Evolutionary conservation across 176 grass and related monocot genomes (phyloP).

Genomic region (Aechmea fasciata): DNA sequence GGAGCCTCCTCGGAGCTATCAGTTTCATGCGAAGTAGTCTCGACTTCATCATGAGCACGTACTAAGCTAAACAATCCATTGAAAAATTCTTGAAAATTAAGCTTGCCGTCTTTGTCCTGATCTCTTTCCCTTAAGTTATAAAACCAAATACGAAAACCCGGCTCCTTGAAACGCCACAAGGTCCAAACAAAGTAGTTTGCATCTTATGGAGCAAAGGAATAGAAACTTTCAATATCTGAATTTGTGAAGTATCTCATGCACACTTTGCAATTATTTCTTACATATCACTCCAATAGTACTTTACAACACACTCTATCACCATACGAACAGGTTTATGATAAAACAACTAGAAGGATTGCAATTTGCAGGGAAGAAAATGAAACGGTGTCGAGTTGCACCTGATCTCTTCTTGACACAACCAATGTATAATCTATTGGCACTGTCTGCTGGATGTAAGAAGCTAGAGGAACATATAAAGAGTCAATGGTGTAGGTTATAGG

Average conservation of each 20-base stretch:
- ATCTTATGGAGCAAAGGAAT: constrained; percentile 5
- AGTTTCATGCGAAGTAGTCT: constrained; percentile 33
- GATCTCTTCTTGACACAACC: constrained; percentile 92
- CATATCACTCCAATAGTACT: too few species aligned
- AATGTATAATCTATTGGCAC: constrained; percentile 62
- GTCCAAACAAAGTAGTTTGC: background rate
- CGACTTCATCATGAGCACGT: constrained; percentile 57
- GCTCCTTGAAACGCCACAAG: background rate
- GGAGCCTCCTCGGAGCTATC: constrained; percentile 48
- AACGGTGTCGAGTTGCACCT: constrained; percentile 31
- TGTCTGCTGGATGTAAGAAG: constrained; percentile 89
- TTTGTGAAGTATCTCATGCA: too few species aligned
- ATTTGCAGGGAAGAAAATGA: background rate
- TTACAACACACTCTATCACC: too few species aligned
- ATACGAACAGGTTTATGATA: too few species aligned
- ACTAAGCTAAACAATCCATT: constrained; percentile 81
- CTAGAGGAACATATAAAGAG: constrained; percentile 31
- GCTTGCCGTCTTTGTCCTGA: constrained; percentile 71
- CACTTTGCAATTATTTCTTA: too few species aligned
- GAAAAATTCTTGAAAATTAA: constrained; percentile 84
- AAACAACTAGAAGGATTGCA: too few species aligned
- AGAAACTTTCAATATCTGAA: too few species aligned
- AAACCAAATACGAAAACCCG: constrained; percentile 7
- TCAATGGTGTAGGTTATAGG: too few species aligned
- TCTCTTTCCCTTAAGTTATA: constrained; percentile 73